Evolutionary conservation across 495 filamentous ascomycete genomes (phyloP).

Genomic region (Patellaria atrata): DNA sequence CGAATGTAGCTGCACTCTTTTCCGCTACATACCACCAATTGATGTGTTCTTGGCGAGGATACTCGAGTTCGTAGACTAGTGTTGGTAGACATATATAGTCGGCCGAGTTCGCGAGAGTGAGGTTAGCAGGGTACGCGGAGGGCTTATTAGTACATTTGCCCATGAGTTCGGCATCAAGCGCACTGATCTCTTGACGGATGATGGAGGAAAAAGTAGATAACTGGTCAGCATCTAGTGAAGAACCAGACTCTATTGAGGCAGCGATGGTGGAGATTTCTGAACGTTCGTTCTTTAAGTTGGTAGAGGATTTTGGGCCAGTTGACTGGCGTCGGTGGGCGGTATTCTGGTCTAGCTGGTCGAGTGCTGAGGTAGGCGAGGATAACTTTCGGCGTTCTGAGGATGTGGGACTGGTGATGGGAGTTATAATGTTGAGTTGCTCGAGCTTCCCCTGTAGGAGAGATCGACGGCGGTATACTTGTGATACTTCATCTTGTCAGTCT

Average conservation of each 20-base stretch:
- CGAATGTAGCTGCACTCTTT: slow-evolving; percentile 52
- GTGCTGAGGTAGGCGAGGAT: slow-evolving; percentile 5
- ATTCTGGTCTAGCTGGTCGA: slow-evolving; percentile 28
- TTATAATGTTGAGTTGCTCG: slow-evolving; percentile 28
- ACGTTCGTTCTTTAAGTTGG: slow-evolving; percentile 22
- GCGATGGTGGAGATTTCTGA: slow-evolving; percentile 41
- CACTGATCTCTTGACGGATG: slow-evolving; percentile 47
- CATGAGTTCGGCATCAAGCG: slow-evolving; percentile 45
- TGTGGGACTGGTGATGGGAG: slow-evolving; percentile 21
- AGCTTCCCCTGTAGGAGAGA: slow-evolving; percentile 31
- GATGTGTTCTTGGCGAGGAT: slow-evolving; percentile 51
- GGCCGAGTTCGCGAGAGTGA: slow-evolving; percentile 49
- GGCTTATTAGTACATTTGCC: slow-evolving; percentile 32
- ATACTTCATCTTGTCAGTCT: slow-evolving; percentile 30
- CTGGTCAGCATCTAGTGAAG: slow-evolving; percentile 44
- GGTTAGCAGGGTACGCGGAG: slow-evolving; percentile 49
- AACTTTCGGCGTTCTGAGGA: background rate
- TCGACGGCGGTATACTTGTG: slow-evolving; percentile 39
- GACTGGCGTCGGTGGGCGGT: slow-evolving; percentile 32
- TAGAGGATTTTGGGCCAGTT: slow-evolving; percentile 22
- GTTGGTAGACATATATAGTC: slow-evolving; percentile 62
- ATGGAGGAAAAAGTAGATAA: slow-evolving; percentile 41
- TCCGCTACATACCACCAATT: slow-evolving; percentile 60
- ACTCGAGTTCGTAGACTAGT: slow-evolving; percentile 62
- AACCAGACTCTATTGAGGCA: slow-evolving; percentile 37